Conservation (phyloP, 768 basidiomycete species). For the Infundibulicybe gibba region DNA sequence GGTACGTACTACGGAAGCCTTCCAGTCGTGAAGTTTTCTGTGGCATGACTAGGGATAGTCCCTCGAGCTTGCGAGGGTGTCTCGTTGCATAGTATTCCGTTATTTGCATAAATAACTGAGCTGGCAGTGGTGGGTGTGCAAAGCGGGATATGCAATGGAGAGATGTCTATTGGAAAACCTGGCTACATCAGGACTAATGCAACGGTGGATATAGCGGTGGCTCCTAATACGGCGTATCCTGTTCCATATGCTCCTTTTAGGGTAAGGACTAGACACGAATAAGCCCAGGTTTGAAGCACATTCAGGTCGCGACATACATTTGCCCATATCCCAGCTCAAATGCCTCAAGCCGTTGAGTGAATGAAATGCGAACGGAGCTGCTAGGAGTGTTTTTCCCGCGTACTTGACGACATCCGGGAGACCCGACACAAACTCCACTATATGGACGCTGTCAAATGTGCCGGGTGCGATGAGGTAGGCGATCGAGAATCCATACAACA, state of each 20-base stretch:
- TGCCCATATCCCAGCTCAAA: slow-evolving; percentile 84
- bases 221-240: slow-evolving; percentile 83
- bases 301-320: slow-evolving; percentile 58
- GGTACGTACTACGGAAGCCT: no score
- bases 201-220: slow-evolving; percentile 71
- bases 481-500: slow-evolving; percentile 85
- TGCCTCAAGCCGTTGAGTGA: slow-evolving; percentile 88
- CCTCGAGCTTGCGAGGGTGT: no score
- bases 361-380: slow-evolving; percentile 89
- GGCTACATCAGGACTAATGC: slow-evolving; percentile 54
- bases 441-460: slow-evolving; percentile 73
- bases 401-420: slow-evolving; percentile 79
- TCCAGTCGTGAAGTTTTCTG: no score
- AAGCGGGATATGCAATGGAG: no score
- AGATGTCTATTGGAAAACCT: no score
- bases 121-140: no score
- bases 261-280: slow-evolving; percentile 54
- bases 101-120: no score
- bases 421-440: slow-evolving; percentile 67
- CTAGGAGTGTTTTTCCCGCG: slow-evolving; percentile 72
- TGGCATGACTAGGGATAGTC: no score
- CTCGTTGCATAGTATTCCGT: no score
- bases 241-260: slow-evolving; percentile 78
- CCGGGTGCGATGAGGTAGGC: slow-evolving; percentile 82
- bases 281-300: slow-evolving; percentile 1